A percentile compares a stretch with the other conserved stretches of the same genome.
Evolutionary conservation across 176 grass and related monocot species (phyloP).

Genomic region (Thinopyrum elongatum): DNA sequence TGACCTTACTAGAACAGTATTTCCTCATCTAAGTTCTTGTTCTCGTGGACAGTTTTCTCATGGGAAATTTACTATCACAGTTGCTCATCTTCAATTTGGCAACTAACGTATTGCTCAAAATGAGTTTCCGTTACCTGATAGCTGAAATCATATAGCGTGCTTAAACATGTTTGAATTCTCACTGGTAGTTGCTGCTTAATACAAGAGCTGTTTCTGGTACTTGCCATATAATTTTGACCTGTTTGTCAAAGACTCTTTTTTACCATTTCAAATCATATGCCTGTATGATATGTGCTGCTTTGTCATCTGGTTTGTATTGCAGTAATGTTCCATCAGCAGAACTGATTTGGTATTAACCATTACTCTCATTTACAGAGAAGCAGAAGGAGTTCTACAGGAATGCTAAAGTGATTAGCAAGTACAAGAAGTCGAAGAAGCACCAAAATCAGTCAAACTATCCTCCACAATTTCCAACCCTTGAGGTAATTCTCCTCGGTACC

Average conservation of each 20-base stretch:
- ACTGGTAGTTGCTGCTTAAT: not conserved
- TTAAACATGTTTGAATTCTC: not conserved
- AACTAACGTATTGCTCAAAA: not conserved
- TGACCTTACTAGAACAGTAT: not conserved
- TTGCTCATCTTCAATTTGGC: not conserved
- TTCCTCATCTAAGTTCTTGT: not conserved
- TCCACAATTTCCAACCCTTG: conserved; percentile 22
- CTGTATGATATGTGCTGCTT: not conserved
- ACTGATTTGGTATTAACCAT: not conserved
- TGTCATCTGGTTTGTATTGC: not conserved
- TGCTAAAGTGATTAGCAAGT: conserved; percentile 78
- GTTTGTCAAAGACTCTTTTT: not conserved
- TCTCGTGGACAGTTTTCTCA: not conserved
- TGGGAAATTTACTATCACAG: not conserved
- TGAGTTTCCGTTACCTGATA: not conserved
- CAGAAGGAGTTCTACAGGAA: conserved; percentile 81
- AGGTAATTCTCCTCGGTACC: conserved; percentile 44
- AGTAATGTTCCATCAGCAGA: not conserved
- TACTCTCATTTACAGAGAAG: conserved; percentile 60
- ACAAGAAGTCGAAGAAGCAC: conserved; percentile 61
- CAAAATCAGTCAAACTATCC: conserved; percentile 32
- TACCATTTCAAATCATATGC: not conserved
- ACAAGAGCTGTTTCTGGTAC: not conserved
- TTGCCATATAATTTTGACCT: not conserved
- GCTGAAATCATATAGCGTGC: not conserved